A percentile compares a stretch with the other conserved stretches of the same genome.
These are phyloP conservation scores for Fusarium musae DNA, from an alignment of 2,329 filamentous ascomycete species.

Conservation along the genomic window DNA sequence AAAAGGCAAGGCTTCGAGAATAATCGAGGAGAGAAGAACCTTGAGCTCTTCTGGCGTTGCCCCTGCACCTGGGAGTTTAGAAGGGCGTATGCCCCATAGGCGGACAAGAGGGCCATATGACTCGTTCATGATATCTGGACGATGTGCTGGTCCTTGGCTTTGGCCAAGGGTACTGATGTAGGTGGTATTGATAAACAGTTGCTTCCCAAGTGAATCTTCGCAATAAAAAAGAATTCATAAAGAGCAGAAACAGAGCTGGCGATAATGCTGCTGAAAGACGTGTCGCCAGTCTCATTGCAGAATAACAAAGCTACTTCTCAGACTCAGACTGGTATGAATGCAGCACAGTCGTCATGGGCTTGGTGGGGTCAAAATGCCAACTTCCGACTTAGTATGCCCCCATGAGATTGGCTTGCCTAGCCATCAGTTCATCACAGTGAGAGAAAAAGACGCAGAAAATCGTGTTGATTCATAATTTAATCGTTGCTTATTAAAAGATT, in stretches of 20 bases:
- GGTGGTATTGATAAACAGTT: background rate
- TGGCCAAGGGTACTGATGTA: background rate
- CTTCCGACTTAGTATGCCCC: constrained; percentile 23
- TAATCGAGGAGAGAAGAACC: constrained; percentile 62
- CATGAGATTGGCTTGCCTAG: constrained; percentile 4
- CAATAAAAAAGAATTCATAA: background rate
- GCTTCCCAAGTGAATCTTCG: background rate
- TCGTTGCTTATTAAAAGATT: constrained; percentile 41
- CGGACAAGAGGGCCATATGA: constrained; percentile 61
- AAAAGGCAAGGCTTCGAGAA: constrained; percentile 70
- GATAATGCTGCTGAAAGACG: background rate
- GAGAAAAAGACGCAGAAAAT: background rate
- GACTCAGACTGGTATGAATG: background rate
- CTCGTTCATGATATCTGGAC: constrained; percentile 33
- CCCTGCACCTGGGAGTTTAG: constrained; percentile 58
- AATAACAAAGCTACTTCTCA: background rate
- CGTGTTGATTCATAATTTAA: constrained; percentile 28
- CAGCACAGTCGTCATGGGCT: constrained; percentile 32
- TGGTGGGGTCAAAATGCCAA: constrained; percentile 30
- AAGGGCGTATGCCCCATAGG: constrained; percentile 62
- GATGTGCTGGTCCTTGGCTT: background rate
- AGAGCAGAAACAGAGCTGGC: background rate
- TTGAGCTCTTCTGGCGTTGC: constrained; percentile 57
- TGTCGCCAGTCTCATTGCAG: background rate
- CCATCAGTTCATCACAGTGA: background rate